Percentiles rank a stretch among this genome's conserved stretches.
These are phyloP conservation scores for Aspergillus bombycis DNA, from an alignment of 2,329 filamentous ascomycete species.

Conservation along the genomic window DNA sequence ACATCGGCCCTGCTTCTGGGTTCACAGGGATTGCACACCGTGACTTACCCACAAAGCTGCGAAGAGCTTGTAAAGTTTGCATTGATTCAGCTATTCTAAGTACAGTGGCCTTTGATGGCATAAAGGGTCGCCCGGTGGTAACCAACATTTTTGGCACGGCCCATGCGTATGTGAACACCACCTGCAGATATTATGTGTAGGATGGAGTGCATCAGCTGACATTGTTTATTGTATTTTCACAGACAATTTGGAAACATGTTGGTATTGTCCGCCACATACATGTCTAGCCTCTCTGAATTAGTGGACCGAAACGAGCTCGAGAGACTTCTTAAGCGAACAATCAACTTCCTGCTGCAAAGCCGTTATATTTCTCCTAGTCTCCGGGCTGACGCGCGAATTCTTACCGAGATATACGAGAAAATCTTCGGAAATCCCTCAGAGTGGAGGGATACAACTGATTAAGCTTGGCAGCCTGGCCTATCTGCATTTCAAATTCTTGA, in stretches of 20 bases:
- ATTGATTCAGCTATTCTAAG: conserved; percentile 79
- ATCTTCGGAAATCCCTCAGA: conserved; percentile 43
- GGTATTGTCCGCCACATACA: conserved; percentile 81
- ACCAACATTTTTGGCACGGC: conserved; percentile 97
- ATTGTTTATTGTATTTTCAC: conserved; percentile 18
- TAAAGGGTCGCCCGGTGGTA: conserved; percentile 70
- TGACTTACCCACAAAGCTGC: conserved; percentile 47
- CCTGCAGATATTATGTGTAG: background rate
- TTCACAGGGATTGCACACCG: conserved; percentile 18
- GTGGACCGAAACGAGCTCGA: conserved; percentile 62
- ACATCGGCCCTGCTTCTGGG: conserved; percentile 35
- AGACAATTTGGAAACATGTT: conserved; percentile 97
- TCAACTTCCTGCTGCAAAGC: conserved; percentile 72
- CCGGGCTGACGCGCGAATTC: conserved; percentile 71
- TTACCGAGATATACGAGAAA: conserved; percentile 56
- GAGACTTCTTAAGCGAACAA: conserved; percentile 70
- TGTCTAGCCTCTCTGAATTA: conserved; percentile 64
- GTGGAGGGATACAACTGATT: background rate
- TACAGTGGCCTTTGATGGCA: conserved; percentile 76
- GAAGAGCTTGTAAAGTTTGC: conserved; percentile 62
- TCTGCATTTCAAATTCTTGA: background rate
- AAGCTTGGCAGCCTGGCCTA: background rate
- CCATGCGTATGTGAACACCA: conserved; percentile 76
- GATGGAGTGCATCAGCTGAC: background rate
- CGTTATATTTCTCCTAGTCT: conserved; percentile 76